phyloP scores from a whole-genome alignment of 2,329 filamentous ascomycete species.

The Ascochyta pisi region DNA sequence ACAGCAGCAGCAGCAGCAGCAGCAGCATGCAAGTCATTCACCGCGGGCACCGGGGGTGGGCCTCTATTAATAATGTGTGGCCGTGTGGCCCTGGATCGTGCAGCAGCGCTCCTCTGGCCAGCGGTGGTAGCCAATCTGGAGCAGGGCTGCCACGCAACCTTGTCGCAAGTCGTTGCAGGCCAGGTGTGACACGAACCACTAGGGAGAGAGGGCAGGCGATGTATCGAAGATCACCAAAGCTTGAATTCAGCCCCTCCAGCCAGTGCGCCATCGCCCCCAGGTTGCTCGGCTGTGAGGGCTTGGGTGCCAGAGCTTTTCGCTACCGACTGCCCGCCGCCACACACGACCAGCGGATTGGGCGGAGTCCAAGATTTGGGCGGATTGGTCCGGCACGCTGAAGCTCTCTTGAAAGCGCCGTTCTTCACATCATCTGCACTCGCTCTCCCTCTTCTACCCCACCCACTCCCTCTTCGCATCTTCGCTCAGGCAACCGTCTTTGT shows the following conservation, averaged over 20 bases:
- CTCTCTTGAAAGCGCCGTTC: conserved; percentile 31
- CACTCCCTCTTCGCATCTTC: conserved; percentile 29
- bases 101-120: conserved; percentile 22
- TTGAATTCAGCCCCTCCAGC: conserved; percentile 39
- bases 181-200: conserved; percentile 38
- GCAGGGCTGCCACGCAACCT: conserved; percentile 35
- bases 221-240: conserved; percentile 44
- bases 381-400: conserved; percentile 29
- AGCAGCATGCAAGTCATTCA: conserved; percentile 23
- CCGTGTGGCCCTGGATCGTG: conserved; percentile 28
- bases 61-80: conserved; percentile 21
- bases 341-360: conserved; percentile 35
- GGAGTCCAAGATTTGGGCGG: conserved; percentile 25
- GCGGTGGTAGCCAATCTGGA: conserved; percentile 26
- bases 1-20: background rate
- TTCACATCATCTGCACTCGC: conserved; percentile 21
- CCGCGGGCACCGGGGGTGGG: conserved; percentile 12
- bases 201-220: conserved; percentile 20
- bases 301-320: conserved; percentile 21
- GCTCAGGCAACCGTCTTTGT: conserved; percentile 21
- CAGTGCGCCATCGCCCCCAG: conserved; percentile 26
- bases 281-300: conserved; percentile 13
- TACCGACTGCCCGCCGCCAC: conserved; percentile 34
- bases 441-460: conserved; percentile 37
- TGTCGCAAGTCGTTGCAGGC: conserved; percentile 28